A percentile compares a stretch with the other conserved stretches of the same genome.
Evolutionary conservation across 768 basidiomycete genomes (phyloP).

Genomic region (Kwoniella dendrophila): DNA sequence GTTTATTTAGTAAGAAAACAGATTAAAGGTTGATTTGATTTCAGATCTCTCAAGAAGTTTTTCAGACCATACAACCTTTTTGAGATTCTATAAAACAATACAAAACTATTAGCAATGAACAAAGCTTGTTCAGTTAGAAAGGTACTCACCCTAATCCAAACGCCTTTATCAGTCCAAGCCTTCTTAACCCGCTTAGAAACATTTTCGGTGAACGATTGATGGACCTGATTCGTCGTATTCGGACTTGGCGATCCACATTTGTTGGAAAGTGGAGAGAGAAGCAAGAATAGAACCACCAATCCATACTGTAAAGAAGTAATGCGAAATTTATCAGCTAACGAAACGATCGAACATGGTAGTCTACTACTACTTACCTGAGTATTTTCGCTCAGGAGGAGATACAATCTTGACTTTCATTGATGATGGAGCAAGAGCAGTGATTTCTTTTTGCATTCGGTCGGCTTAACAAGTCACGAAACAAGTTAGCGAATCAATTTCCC

Average conservation of each 20-base stretch:
- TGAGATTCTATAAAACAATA: background rate
- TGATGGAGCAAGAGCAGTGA: constrained; percentile 77
- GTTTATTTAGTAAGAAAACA: background rate
- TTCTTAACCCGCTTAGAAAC: constrained; percentile 49
- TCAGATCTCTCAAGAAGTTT: constrained; percentile 1
- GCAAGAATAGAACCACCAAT: constrained; percentile 67
- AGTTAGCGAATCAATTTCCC: background rate
- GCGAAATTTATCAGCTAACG: constrained; percentile 2
- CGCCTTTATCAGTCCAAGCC: background rate
- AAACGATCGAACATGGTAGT: background rate
- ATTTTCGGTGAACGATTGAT: constrained; percentile 58
- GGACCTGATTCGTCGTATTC: constrained; percentile 74
- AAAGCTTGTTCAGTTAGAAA: no score
- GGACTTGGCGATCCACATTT: constrained; percentile 74
- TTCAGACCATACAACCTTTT: background rate
- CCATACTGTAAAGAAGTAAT: constrained; percentile 86
- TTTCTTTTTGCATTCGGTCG: constrained; percentile 94
- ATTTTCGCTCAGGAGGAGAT: constrained; percentile 81
- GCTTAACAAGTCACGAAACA: constrained; percentile 53
- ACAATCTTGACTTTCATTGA: constrained; percentile 97
- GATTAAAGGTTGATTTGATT: constrained; percentile 1
- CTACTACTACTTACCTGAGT: constrained; percentile 11
- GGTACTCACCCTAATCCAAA: constrained; percentile 4
- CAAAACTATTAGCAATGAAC: background rate
- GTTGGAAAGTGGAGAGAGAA: constrained; percentile 93